Evolutionary conservation across 257 asterid species (phyloP).

Genomic region (Scutellaria barbata): DNA sequence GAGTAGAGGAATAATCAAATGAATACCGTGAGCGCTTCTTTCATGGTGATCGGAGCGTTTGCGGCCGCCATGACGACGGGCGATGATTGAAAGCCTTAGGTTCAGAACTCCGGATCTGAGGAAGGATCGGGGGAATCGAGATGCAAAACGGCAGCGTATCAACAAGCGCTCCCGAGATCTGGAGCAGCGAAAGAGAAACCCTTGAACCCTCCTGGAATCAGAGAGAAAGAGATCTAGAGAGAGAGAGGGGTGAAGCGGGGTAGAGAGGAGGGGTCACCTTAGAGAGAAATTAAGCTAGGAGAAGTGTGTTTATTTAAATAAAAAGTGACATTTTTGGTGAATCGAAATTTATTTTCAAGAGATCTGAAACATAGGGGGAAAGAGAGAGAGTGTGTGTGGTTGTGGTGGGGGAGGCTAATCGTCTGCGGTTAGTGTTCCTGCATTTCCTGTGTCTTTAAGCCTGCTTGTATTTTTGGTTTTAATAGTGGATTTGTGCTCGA

Average conservation of each 20-base stretch:
- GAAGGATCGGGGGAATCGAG: slow-evolving; percentile 35
- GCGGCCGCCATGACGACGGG: slow-evolving; percentile 97
- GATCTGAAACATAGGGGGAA: slow-evolving; percentile 41
- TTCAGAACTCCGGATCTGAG: slow-evolving; percentile 66
- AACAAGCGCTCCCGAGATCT: slow-evolving; percentile 54
- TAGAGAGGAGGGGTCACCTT: slow-evolving; percentile 32
- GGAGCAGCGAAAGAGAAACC: slow-evolving; percentile 45
- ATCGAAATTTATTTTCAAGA: slow-evolving; percentile 37
- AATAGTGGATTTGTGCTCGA: too few species aligned
- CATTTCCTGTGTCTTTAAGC: slow-evolving; percentile 19
- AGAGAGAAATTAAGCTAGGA: slow-evolving; percentile 32
- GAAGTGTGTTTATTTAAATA: slow-evolving; percentile 12
- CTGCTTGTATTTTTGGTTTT: neutral
- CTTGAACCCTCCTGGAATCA: slow-evolving; percentile 52
- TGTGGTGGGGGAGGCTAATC: slow-evolving; percentile 27
- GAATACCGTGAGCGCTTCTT: slow-evolving; percentile 89
- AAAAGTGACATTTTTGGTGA: slow-evolving; percentile 35
- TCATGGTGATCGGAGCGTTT: slow-evolving; percentile 99
- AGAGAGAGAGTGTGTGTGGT: neutral
- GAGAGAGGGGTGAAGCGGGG: slow-evolving; percentile 32
- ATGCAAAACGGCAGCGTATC: slow-evolving; percentile 35
- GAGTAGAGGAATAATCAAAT: slow-evolving; percentile 29
- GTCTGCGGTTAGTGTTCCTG: slow-evolving; percentile 37
- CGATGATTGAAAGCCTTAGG: slow-evolving; percentile 50
- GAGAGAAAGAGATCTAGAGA: slow-evolving; percentile 40